Percentiles rank a stretch among this genome's conserved stretches.
These are phyloP conservation scores for Ophiostoma novo-ulmi DNA, from an alignment of 2,329 filamentous ascomycete genomes.

Conservation along the genomic window DNA sequence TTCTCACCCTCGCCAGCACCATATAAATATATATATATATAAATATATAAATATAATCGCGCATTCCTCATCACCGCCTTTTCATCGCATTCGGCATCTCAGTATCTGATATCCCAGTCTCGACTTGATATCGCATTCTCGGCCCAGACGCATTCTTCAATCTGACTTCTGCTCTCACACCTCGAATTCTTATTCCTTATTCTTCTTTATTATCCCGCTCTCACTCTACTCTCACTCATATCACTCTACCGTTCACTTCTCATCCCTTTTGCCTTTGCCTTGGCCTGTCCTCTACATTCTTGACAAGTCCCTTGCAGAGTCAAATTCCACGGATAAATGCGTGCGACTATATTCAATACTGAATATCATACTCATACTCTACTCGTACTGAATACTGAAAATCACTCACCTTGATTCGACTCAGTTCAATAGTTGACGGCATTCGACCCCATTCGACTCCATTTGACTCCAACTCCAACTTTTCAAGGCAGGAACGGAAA, in stretches of 20 bases:
- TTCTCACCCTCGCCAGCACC: no score
- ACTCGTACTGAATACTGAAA: no score
- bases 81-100: neutral
- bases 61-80: constrained; percentile 12
- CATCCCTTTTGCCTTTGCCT: neutral
- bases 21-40: no score
- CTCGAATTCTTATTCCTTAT: neutral
- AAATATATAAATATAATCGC: neutral
- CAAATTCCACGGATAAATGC: constrained; percentile 4
- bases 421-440: neutral
- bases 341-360: neutral
- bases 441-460: no score
- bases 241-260: neutral
- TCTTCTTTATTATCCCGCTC: neutral
- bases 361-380: neutral
- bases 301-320: constrained; percentile 4
- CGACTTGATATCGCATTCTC: neutral
- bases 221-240: neutral
- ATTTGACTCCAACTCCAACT: no score
- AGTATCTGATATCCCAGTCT: no score
- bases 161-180: neutral
- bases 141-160: neutral
- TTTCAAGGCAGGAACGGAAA: neutral
- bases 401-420: neutral
- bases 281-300: neutral